phyloP scores from a whole-genome alignment of 345 rosid species.

The Noccaea bulbosa region DNA sequence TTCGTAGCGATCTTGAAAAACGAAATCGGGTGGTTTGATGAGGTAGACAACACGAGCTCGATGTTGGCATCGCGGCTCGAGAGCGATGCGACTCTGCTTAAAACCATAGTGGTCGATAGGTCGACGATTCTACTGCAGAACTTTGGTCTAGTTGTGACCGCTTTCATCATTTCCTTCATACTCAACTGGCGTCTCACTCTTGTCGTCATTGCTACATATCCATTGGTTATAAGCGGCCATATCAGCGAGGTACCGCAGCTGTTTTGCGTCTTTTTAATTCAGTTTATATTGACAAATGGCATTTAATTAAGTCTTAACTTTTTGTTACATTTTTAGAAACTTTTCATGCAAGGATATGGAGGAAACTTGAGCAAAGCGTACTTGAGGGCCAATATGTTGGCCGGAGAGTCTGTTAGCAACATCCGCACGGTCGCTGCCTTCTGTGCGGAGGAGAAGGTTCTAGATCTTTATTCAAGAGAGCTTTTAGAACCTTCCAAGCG shows the following conservation, averaged over 20 bases:
- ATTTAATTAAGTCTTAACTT: neutral
- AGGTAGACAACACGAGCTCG: conserved; percentile 73
- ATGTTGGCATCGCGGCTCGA: conserved; percentile 87
- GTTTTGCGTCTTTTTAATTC: conserved; percentile 10
- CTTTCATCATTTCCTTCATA: conserved; percentile 81
- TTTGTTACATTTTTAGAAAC: conserved; percentile 57
- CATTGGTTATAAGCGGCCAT: conserved; percentile 89
- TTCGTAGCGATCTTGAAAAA: conserved; percentile 80
- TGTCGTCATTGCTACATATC: conserved; percentile 82
- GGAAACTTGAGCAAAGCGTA: conserved; percentile 95
- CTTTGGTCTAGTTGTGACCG: conserved; percentile 68
- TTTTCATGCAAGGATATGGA: conserved; percentile 96
- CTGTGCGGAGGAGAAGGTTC: conserved; percentile 85
- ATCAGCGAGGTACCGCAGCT: conserved; percentile 77
- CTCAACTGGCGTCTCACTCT: conserved; percentile 95
- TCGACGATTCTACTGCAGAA: conserved; percentile 81
- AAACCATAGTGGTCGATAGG: conserved; percentile 80
- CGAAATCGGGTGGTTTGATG: conserved; percentile 97
- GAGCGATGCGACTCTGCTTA: conserved; percentile 77
- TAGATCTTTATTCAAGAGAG: conserved; percentile 74
- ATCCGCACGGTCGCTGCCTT: conserved; percentile 94
- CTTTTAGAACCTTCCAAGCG: conserved; percentile 79
- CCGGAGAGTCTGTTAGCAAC: conserved; percentile 94
- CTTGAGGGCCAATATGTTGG: conserved; percentile 92
- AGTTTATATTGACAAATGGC: neutral